Evolutionary conservation across 1,284 basidiomycete genomes (phyloP).

Genomic region (Leccinum pallidistipes): DNA sequence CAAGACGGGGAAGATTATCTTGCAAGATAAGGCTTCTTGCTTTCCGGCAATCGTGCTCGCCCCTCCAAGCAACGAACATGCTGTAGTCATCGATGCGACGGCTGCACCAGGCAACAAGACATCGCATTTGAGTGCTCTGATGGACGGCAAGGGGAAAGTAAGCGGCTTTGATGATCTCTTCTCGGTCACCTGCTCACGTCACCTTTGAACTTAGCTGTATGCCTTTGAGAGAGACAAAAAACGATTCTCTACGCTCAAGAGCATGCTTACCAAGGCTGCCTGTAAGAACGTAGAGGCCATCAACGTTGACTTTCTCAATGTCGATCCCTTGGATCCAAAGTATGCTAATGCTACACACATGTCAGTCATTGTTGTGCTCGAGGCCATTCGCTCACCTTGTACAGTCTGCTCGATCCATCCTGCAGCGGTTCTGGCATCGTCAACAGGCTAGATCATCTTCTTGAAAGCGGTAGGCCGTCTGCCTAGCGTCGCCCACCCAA

Average conservation of each 20-base stretch:
- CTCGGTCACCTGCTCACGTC: constrained; percentile 10
- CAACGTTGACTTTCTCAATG: constrained; percentile 78
- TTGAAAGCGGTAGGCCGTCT: constrained; percentile 56
- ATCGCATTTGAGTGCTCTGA: constrained; percentile 86
- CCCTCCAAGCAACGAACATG: constrained; percentile 50
- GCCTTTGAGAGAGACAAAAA: constrained; percentile 85
- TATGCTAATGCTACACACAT: constrained; percentile 79
- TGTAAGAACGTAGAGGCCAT: constrained; percentile 78
- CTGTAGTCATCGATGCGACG: constrained; percentile 88
- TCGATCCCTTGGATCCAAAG: constrained; percentile 62
- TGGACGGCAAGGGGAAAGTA: constrained; percentile 80
- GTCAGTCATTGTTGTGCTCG: constrained; percentile 45
- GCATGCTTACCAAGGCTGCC: constrained; percentile 79
- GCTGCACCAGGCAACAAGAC: constrained; percentile 99
- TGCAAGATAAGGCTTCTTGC: constrained; percentile 98
- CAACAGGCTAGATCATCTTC: constrained; percentile 84
- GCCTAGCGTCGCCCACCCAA: not conserved
- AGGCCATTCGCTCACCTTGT: constrained; percentile 5
- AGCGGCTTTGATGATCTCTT: not conserved
- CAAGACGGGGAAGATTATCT: constrained; percentile 76
- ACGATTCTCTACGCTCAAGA: constrained; percentile 78
- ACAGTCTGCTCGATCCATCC: constrained; percentile 86
- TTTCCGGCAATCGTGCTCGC: constrained; percentile 87
- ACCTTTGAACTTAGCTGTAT: constrained; percentile 52
- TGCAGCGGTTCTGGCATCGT: constrained; percentile 94